phyloP scores from a whole-genome alignment of 1,139 yeast species.

The Pichia sp. region DNA sequence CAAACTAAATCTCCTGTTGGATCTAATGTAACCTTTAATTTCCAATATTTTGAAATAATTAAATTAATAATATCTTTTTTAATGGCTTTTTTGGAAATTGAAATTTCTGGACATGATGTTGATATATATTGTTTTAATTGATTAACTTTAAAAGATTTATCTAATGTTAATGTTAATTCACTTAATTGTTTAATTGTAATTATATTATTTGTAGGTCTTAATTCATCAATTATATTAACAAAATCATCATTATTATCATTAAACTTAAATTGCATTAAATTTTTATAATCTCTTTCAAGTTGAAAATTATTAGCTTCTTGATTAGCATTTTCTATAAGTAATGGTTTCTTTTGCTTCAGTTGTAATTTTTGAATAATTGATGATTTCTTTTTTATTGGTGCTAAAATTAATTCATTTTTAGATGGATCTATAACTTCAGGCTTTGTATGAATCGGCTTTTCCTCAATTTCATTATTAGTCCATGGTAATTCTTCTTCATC shows the following conservation, averaged over 20 bases:
- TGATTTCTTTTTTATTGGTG: constrained; percentile 17
- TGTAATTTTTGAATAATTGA: constrained; percentile 10
- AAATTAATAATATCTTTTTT: constrained; percentile 15
- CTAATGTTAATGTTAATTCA: constrained; percentile 28
- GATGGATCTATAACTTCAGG: constrained; percentile 12
- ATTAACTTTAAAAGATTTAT: constrained; percentile 27
- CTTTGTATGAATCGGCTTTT: background rate
- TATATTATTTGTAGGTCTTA: constrained; percentile 27
- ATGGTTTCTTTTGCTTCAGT: constrained; percentile 6
- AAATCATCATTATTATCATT: constrained; percentile 28
- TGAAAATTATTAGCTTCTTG: constrained; percentile 15
- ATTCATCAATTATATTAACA: constrained; percentile 28
- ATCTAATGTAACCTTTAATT: constrained; percentile 13
- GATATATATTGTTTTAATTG: constrained; percentile 30
- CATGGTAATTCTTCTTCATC: constrained; percentile 6
- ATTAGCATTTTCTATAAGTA: background rate
- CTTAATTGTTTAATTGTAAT: constrained; percentile 30
- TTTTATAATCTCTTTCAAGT: constrained; percentile 28
- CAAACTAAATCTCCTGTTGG: constrained; percentile 25
- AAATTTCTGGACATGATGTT: constrained; percentile 12
- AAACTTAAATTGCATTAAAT: constrained; percentile 31
- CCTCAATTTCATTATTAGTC: background rate
- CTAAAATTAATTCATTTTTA: constrained; percentile 18
- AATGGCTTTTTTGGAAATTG: constrained; percentile 22
- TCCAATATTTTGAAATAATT: constrained; percentile 16